These are phyloP conservation scores for Cercospora berteroae DNA, from an alignment of 2,329 filamentous ascomycete genomes.

Conservation along the genomic window DNA sequence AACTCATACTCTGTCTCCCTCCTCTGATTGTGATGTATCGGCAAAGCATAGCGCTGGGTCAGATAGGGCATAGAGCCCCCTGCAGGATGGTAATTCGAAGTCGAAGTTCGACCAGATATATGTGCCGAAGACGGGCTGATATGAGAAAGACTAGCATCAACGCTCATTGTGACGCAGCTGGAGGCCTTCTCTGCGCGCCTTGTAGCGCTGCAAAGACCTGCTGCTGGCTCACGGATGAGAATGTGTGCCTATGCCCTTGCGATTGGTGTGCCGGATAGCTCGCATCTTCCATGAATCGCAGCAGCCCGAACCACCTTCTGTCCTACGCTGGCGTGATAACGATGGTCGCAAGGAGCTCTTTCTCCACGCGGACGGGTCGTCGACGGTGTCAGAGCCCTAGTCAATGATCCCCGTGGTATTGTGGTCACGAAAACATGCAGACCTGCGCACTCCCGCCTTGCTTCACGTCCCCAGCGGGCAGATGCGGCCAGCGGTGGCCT, in stretches of 20 bases:
- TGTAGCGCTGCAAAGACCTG: constrained; percentile 22
- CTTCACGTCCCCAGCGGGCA: not conserved
- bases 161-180: constrained; percentile 31
- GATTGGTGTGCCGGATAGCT: constrained; percentile 33
- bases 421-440: not conserved
- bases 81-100: constrained; percentile 12
- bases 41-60: constrained; percentile 35
- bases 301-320: constrained; percentile 12
- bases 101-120: constrained; percentile 14
- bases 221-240: constrained; percentile 32
- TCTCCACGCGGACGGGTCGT: not conserved
- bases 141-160: constrained; percentile 28
- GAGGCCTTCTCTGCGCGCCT: constrained; percentile 11
- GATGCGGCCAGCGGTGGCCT: not conserved
- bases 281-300: constrained; percentile 25
- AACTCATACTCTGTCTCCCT: constrained; percentile 63
- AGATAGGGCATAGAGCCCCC: constrained; percentile 31
- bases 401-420: not conserved
- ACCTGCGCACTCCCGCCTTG: not conserved
- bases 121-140: constrained; percentile 18
- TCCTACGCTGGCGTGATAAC: constrained; percentile 20
- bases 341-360: not conserved
- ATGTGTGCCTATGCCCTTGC: constrained; percentile 39
- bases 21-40: constrained; percentile 29
- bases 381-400: not conserved